Evolutionary conservation across 179 eudicot genomes (phyloP).

Genomic region (Silene coronaria): DNA sequence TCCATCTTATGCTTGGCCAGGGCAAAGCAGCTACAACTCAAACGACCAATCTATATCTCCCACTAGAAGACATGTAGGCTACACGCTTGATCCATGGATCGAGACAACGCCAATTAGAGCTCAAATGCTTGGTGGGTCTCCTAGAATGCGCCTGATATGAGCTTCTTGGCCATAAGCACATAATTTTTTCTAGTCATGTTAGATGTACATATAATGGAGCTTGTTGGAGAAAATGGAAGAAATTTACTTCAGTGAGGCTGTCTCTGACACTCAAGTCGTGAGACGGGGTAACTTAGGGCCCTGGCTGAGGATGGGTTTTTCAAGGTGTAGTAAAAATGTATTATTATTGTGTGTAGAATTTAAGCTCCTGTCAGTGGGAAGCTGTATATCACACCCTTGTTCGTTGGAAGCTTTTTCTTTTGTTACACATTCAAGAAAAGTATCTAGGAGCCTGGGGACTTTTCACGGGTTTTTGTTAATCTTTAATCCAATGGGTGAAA

Average conservation of each 20-base stretch:
- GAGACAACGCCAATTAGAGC: conserved; percentile 50
- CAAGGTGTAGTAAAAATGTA: conserved; percentile 26
- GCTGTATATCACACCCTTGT: conserved; percentile 16
- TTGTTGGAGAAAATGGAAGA: conserved; percentile 10
- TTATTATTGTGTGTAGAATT: conserved; percentile 23
- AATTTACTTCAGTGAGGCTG: conserved; percentile 13
- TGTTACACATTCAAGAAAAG: conserved; percentile 19
- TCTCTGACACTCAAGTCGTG: conserved; percentile 5
- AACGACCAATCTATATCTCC: conserved; percentile 50
- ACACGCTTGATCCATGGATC: conserved; percentile 56
- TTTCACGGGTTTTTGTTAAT: conserved; percentile 19
- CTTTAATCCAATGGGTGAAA: not conserved
- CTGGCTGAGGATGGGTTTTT: conserved; percentile 9
- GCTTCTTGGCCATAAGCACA: not conserved
- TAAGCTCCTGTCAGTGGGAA: conserved; percentile 5
- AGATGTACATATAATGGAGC: conserved; percentile 26
- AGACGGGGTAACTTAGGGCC: not conserved
- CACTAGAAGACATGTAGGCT: conserved; percentile 39
- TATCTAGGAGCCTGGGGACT: not conserved
- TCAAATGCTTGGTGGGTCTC: conserved; percentile 64
- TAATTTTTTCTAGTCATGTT: conserved; percentile 18
- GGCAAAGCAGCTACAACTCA: conserved; percentile 40
- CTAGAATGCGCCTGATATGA: conserved; percentile 42
- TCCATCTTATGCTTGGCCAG: conserved; percentile 54
- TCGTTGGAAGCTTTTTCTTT: conserved; percentile 15